Percentiles rank a stretch among this genome's conserved stretches.
These are phyloP conservation scores for Colletotrichum paranaense DNA, from an alignment of 2,329 filamentous ascomycete species.

Conservation along the genomic window DNA sequence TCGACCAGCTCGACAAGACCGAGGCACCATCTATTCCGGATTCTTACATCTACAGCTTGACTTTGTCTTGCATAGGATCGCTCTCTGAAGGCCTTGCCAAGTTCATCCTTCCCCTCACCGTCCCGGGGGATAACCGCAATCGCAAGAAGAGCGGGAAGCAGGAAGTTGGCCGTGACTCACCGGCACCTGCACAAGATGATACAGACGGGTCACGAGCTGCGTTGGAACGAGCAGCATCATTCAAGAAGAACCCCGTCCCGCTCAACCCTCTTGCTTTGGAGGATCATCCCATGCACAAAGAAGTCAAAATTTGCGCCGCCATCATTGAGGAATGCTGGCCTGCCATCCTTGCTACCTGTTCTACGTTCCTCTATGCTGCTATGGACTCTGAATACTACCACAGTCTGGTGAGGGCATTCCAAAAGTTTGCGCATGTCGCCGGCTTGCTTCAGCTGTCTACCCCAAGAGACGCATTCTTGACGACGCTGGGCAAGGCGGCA, in stretches of 20 bases:
- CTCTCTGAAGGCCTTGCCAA: conserved; percentile 94
- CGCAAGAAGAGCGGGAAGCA: conserved; percentile 61
- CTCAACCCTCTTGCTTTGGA: conserved; percentile 84
- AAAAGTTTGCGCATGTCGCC: conserved; percentile 94
- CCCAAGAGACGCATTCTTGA: conserved; percentile 93
- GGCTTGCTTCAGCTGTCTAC: conserved; percentile 86
- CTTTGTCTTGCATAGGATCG: conserved; percentile 87
- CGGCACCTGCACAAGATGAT: conserved; percentile 51
- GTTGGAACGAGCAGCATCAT: conserved; percentile 72
- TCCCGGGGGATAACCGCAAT: conserved; percentile 74
- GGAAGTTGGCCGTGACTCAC: conserved; percentile 57
- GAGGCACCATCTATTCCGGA: conserved; percentile 87
- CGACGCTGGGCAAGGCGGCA: conserved; percentile 91
- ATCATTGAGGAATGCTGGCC: conserved; percentile 97
- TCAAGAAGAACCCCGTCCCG: conserved; percentile 81
- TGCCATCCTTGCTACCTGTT: conserved; percentile 92
- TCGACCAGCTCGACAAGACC: conserved; percentile 93
- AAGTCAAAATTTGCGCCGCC: conserved; percentile 81
- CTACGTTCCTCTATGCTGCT: conserved; percentile 92
- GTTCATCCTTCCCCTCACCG: conserved; percentile 90
- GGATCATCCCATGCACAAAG: conserved; percentile 76
- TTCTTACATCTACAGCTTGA: conserved; percentile 92
- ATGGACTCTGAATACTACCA: conserved; percentile 96
- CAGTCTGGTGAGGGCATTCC: conserved; percentile 88
- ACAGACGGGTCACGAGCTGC: conserved; percentile 46